Base-by-base conservation (phyloP, 352 stramenopile genomes). In the Phytopythium delawarense region DNA sequence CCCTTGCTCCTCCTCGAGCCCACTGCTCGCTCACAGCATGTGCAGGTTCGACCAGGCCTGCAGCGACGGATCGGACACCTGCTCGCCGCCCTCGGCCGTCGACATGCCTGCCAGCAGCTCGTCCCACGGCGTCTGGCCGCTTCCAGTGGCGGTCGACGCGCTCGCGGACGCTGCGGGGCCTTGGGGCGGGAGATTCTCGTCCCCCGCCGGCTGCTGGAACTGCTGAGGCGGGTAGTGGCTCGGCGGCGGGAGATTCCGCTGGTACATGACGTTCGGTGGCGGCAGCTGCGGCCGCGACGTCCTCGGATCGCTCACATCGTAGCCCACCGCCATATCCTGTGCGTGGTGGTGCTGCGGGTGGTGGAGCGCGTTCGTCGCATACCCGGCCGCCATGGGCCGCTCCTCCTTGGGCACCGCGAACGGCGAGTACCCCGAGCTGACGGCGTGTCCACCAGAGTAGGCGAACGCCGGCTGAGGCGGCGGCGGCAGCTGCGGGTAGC, bases 91-190 rank as follows among this genome's bases (percentile, higher is more conserved):
- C 32, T 62, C 63, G 23, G 74, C 73, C 54, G 81, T 71, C 5
- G 81, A 77, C 65, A 94, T 89, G 50, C 86, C 86, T 34, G 92
- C 85, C 8, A 94, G 64, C 39, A 94, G 73, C 54, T 87, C 82
- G 35, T 92, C 85, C 85, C 85, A 94, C 23, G 82, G 74, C 35
- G 58, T 55, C 21, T 44, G 64, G 3, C 64, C 53, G 32, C 71
- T 66, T 13, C 44, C 53, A 2, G 57, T 25, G 45, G 45, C 34
- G 30, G 32, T 25, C 45, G 45, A n/a, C 30, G 28, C 44, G 53
- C 18, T 46, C 32, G 53, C n/a, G 23, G 56, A 44, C 21, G 56
- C 21, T 20, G 44, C 23, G 7, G 35, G 1, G 39, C 20, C 42
- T 15, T 45, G 28, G 18, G 54, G 54, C 21, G 54, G 54, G 9